These are phyloP conservation scores for Verticillium albo-atrum DNA, from an alignment of 2,329 filamentous ascomycete genomes.

Conservation along the genomic window DNA sequence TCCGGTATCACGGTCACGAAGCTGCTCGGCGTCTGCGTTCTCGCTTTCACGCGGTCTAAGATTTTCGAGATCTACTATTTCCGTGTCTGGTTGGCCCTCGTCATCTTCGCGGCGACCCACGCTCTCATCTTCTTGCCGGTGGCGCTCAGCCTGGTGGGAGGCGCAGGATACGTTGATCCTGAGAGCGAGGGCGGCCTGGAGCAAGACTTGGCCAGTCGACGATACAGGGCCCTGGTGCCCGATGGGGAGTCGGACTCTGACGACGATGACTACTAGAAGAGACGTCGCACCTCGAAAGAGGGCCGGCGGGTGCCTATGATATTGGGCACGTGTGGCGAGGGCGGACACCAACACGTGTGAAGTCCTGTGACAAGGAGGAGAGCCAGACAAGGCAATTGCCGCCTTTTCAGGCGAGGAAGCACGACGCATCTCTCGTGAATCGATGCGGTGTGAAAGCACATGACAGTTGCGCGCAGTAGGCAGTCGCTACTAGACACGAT, in stretches of 20 bases:
- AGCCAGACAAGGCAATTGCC: too few relatives aligned
- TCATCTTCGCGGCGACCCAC: conserved; percentile 83
- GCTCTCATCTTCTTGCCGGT: conserved; percentile 90
- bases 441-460: too few relatives aligned
- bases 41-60: conserved; percentile 94
- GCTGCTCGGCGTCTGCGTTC: conserved; percentile 81
- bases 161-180: conserved; percentile 81
- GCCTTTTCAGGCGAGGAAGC: too few relatives aligned
- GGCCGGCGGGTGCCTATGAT: too few relatives aligned
- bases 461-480: neutral
- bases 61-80: conserved; percentile 99
- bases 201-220: conserved; percentile 76
- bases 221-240: conserved; percentile 72
- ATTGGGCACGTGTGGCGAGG: too few relatives aligned
- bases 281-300: neutral
- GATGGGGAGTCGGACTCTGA: conserved; percentile 75
- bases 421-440: too few relatives aligned
- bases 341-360: too few relatives aligned
- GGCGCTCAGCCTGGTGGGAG: conserved; percentile 78
- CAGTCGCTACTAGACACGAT: neutral
- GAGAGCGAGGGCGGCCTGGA: conserved; percentile 85
- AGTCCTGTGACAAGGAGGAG: too few relatives aligned
- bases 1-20: conserved; percentile 97
- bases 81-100: conserved; percentile 88
- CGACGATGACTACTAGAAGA: conserved; percentile 53